A percentile compares a stretch with the other conserved stretches of the same genome.
Conservation (phyloP, 1,284 basidiomycete genomes). For the Sporisorium exsertum region DNA sequence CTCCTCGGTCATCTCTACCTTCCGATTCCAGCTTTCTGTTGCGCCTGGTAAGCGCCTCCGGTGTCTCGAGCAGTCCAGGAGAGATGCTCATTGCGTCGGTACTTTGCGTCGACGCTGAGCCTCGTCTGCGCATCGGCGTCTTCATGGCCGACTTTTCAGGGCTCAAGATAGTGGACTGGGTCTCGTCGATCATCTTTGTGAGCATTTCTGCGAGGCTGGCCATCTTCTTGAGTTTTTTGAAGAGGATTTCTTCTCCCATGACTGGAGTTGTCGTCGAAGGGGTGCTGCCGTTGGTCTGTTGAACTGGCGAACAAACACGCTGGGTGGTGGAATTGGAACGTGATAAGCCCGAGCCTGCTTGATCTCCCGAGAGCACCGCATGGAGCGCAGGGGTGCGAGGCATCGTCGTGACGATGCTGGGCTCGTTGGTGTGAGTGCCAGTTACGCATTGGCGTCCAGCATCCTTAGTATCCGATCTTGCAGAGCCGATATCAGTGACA, state of each 20-base stretch:
- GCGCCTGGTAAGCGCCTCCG: conserved; percentile 1
- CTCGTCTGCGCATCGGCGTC: conserved; percentile 16
- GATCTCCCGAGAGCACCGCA: conserved; percentile 12
- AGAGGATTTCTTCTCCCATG: conserved; percentile 21
- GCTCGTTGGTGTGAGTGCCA: background rate
- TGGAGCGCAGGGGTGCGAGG: conserved; percentile 17
- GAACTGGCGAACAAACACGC: background rate
- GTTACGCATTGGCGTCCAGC: conserved; percentile 9
- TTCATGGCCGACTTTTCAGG: conserved; percentile 9
- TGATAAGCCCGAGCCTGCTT: background rate
- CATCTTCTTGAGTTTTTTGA: conserved; percentile 41
- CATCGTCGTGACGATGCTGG: background rate
- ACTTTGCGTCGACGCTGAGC: conserved; percentile 4
- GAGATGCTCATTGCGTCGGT: conserved; percentile 20
- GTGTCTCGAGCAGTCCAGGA: conserved; percentile 28
- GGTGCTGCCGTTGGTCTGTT: background rate
- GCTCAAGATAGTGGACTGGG: conserved; percentile 25
- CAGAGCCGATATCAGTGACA: conserved; percentile 25
- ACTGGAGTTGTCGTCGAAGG: background rate
- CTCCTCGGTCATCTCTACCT: conserved; percentile 1
- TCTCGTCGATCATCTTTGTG: conserved; percentile 50
- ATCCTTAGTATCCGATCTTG: conserved; percentile 33
- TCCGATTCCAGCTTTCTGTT: background rate
- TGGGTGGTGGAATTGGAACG: background rate
- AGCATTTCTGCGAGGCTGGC: conserved; percentile 32